Conservation (phyloP, 331 rosid genomes). For the Quercus tomentella region DNA sequence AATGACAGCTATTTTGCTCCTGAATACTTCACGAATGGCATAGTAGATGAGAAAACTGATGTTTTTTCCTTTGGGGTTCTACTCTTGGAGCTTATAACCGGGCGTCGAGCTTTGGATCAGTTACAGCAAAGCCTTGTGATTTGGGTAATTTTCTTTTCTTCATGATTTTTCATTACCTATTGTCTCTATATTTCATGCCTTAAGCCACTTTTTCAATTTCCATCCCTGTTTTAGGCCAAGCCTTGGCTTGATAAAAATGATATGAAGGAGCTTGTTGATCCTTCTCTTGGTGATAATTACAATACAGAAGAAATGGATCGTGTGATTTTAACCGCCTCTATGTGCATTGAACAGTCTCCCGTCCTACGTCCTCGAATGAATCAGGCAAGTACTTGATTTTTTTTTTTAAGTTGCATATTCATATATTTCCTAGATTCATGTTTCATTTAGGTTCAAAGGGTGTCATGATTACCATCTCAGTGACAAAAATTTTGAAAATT, state of each 20-base stretch:
- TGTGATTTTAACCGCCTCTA: constrained; percentile 63
- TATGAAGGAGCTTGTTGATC: constrained; percentile 54
- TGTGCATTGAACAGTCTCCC: constrained; percentile 71
- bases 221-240: constrained; percentile 50
- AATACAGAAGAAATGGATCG: constrained; percentile 46
- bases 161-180: neutral
- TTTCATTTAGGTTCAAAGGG: neutral
- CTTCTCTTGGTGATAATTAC: constrained; percentile 51
- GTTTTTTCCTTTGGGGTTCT: constrained; percentile 77
- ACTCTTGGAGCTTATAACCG: constrained; percentile 73
- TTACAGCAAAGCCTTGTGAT: constrained; percentile 53
- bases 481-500: neutral
- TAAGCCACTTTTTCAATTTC: constrained; percentile 2
- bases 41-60: constrained; percentile 79
- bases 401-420: neutral
- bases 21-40: constrained; percentile 77
- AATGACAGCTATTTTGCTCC: constrained; percentile 82
- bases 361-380: constrained; percentile 72
- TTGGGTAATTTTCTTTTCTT: constrained; percentile 48
- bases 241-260: constrained; percentile 49
- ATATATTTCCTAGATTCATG: neutral
- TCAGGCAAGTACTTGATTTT: constrained; percentile 49
- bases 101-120: constrained; percentile 68
- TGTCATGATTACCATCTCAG: neutral
- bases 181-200: neutral